Base-by-base conservation (phyloP, 768 basidiomycete genomes). In the Cyclocybe aegerita region DNA sequence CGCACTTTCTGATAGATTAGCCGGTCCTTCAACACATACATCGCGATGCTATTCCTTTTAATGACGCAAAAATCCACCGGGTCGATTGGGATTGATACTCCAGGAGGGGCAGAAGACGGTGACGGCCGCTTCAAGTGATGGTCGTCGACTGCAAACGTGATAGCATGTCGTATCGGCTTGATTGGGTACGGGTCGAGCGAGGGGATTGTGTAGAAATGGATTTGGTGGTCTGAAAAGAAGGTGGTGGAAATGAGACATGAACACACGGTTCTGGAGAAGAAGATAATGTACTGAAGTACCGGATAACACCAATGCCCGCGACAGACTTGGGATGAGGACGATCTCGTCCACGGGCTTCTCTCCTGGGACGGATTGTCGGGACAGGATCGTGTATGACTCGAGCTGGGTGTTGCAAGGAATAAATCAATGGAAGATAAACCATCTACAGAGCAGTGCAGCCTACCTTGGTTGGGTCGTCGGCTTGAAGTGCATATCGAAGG, bases 131-230 rank as follows among this genome's bases (percentile, higher is more conserved):
- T 71, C 16, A 89, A 69, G 56, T 90, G 85, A 43, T 77, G 75
- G 48, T 94, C 84, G 61, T 98, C 95, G 0, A 97, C 83, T 0
- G 93, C 84, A 55, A 96, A 83, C 0, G 87, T 75, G 14, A 88
- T 70, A 4, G 91, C 88, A 51, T 94, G 85, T 39, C 93, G 80
- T 16, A 98, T 76, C 2, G 94, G 88, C 49, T 87, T 87, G 54
- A 90, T 84, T 5, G 83, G 76, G 0, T 90, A 76, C 1, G 82
- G 79, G 51, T 94, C 90, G 14, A 98, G 78, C 4, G 84, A 81
- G 1, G 96, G 94, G 1, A 95, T 72, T 0, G 83, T 78, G 58
- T 90, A 90, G 63, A 97, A 86, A 63, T 88, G 80, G 3, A 98
- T 69, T 55, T 83, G 80, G 52, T 74, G 78, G 50, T 85, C 86